Evolutionary conservation across 331 rosid species (phyloP).

Genomic region (Saraca asoca): DNA sequence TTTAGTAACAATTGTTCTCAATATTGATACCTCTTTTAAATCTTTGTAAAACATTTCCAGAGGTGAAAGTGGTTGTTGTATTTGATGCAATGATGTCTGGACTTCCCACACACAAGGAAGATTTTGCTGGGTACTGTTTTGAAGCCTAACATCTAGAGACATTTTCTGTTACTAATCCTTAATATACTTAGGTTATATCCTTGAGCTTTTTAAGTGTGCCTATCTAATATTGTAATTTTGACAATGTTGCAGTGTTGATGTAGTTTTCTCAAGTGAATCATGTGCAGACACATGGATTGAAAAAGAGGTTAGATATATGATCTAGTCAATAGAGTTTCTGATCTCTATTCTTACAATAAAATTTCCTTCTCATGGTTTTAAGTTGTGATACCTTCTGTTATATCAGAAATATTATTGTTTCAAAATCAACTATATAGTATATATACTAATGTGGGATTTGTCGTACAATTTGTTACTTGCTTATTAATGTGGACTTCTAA

Average conservation of each 20-base stretch:
- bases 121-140: conserved; percentile 63
- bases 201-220: conserved; percentile 16
- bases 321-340: conserved; percentile 24
- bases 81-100: conserved; percentile 97
- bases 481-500: conserved; percentile 19
- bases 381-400: conserved; percentile 14
- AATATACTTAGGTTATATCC: neutral
- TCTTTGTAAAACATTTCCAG: conserved; percentile 49
- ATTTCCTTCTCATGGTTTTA: conserved; percentile 5
- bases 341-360: neutral
- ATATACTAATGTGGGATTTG: too few species aligned
- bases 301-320: conserved; percentile 69
- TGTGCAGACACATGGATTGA: conserved; percentile 98
- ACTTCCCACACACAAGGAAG: conserved; percentile 80
- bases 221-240: conserved; percentile 35
- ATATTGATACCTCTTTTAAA: conserved; percentile 15
- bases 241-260: conserved; percentile 69
- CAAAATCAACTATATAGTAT: too few species aligned
- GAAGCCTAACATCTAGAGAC: conserved; percentile 25
- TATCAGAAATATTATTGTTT: neutral
- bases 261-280: conserved; percentile 72
- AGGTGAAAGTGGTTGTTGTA: conserved; percentile 86
- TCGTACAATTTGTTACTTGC: neutral
- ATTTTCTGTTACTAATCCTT: neutral
- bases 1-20: neutral